Base-by-base conservation (phyloP, 1,284 basidiomycete species). In the Cryptococcus maquisensis region DNA sequence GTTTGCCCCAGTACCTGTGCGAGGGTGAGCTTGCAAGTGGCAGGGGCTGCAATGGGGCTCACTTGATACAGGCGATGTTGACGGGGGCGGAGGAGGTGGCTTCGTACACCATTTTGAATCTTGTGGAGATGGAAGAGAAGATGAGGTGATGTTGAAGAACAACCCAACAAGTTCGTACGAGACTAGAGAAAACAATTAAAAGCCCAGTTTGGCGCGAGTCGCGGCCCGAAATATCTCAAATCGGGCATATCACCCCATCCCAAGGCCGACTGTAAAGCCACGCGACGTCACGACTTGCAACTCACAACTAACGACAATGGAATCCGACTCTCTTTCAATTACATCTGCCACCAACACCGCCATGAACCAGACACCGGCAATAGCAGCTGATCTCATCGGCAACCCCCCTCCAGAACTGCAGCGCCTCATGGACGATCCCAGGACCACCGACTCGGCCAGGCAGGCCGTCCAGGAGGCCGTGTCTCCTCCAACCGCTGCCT, bases 1-100 rank as follows among this genome's bases (percentile, higher is more conserved):
- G 87, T 79, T 99, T 99, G 63, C 95, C 95, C 95, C 95, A 99
- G 80, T 94, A 95, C 73, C 91, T 93, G 47, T 20, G 18, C 21
- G 9, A 24, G 15, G 44, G 44, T 46, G 24, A 46, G 44, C 28
- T 28, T 26, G 23, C 15, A 15, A 16, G 23, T n/a, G 38, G 9
- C 18, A 32, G 28, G 28, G 28, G 28, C 28, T 10, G 28, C n/a
- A 15, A 28, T 20, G 37, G 24, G 10, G 64, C 83, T 68, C 60
- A 92, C 90, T 97, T 97, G 80, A 96, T 94, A 73, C 88, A 90
- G 26, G 93, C 93, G 68, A 97, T 96, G 78, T 97, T 97, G 62
- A 96, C 92, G 3, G 93, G 93, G 0, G 93, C 93, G 55, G 91
- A 88, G 12, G 86, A 86, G 20, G 93, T 97, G 6, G 91, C 92